Evolutionary conservation across 306 rosid species (phyloP).

Genomic region (Castanea mollissima): DNA sequence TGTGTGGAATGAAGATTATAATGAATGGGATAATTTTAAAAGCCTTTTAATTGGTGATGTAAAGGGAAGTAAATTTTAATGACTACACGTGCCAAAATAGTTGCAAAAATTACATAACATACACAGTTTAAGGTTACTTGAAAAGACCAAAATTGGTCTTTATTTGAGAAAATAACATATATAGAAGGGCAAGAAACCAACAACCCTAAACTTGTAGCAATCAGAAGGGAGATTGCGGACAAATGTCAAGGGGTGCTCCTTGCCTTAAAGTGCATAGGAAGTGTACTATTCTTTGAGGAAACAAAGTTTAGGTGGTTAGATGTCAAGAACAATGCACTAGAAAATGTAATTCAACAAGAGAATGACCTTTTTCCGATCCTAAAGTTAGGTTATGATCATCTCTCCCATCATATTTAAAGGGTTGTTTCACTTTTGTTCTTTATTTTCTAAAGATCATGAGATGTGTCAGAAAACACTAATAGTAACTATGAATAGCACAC

Average conservation of each 20-base stretch:
- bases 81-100: slow-evolving; percentile 26
- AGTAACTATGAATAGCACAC: slow-evolving; percentile 38
- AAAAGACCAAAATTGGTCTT: neutral
- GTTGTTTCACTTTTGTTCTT: slow-evolving; percentile 40
- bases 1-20: slow-evolving; percentile 32
- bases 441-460: slow-evolving; percentile 36
- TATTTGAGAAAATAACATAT: slow-evolving; percentile 32
- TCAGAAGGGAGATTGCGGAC: slow-evolving; percentile 22
- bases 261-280: slow-evolving; percentile 31
- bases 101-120: slow-evolving; percentile 13
- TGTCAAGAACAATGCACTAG: slow-evolving; percentile 33
- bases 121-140: slow-evolving; percentile 15
- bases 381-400: slow-evolving; percentile 20
- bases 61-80: slow-evolving; percentile 29
- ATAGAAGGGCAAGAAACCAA: slow-evolving; percentile 1
- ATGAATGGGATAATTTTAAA: slow-evolving; percentile 17
- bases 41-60: slow-evolving; percentile 27
- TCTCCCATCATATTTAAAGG: slow-evolving; percentile 30
- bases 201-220: slow-evolving; percentile 1
- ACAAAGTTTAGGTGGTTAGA: slow-evolving; percentile 24
- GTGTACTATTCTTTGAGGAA: slow-evolving; percentile 29
- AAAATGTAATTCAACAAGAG: slow-evolving; percentile 14
- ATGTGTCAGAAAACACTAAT: slow-evolving; percentile 19
- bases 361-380: slow-evolving; percentile 32
- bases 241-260: slow-evolving; percentile 23